Percentiles rank a stretch among this genome's conserved stretches.
Conservation (phyloP, 1,139 yeast genomes). For the Taphrina communis region DNA sequence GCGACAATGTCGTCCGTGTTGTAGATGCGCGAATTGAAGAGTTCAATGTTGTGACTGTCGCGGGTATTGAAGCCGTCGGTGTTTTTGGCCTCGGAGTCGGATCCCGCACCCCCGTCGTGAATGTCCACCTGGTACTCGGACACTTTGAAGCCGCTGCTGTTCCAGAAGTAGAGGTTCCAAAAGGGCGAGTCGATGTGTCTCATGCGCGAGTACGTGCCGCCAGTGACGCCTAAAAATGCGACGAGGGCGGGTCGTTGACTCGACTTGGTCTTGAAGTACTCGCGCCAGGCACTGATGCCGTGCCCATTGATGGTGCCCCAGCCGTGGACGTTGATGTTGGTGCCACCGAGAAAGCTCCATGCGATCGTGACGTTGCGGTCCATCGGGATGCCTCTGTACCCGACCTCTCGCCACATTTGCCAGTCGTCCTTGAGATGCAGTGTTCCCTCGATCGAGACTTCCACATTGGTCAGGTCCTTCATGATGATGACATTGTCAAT, state of each 20-base stretch:
- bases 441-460: slow-evolving; percentile 17
- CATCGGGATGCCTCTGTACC: slow-evolving; percentile 5
- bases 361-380: slow-evolving; percentile 3
- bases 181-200: slow-evolving; percentile 11
- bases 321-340: slow-evolving; percentile 4
- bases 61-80: slow-evolving; percentile 25
- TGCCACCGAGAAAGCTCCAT: slow-evolving; percentile 6
- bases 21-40: slow-evolving; percentile 10
- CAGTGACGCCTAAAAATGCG: slow-evolving; percentile 5
- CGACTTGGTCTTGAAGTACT: not conserved
- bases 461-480: slow-evolving; percentile 16
- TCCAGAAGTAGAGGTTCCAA: slow-evolving; percentile 13
- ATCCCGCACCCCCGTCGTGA: slow-evolving; percentile 2
- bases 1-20: slow-evolving; percentile 21
- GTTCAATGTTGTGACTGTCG: slow-evolving; percentile 3
- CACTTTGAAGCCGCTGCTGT: not conserved
- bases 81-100: slow-evolving; percentile 1
- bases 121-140: slow-evolving; percentile 17
- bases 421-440: slow-evolving; percentile 23
- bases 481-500: slow-evolving; percentile 24
- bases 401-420: slow-evolving; percentile 6
- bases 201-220: slow-evolving; percentile 6
- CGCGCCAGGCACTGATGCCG: slow-evolving; percentile 7
- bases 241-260: slow-evolving; percentile 11
- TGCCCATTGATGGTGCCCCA: slow-evolving; percentile 20